Conservation (phyloP, 495 filamentous ascomycete genomes). For the Tuber indicum region DNA sequence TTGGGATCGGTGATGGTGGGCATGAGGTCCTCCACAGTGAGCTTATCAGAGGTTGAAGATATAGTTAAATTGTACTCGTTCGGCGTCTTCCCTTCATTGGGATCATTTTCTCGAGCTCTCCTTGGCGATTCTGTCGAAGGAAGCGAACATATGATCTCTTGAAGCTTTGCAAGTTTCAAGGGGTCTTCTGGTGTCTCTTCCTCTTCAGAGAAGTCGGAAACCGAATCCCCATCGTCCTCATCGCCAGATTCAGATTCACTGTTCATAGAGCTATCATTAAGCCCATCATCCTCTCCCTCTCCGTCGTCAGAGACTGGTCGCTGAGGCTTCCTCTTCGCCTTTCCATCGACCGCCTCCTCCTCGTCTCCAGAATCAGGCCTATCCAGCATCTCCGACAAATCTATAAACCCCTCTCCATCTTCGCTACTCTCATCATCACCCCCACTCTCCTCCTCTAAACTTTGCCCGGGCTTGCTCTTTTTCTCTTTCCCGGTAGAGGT, state of each 20-base stretch:
- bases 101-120: constrained; percentile 41
- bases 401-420: constrained; percentile 38
- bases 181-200: constrained; percentile 59
- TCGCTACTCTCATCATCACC: constrained; percentile 50
- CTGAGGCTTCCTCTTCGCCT: constrained; percentile 20
- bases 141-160: constrained; percentile 65
- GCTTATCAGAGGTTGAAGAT: constrained; percentile 53
- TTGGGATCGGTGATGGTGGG: constrained; percentile 65
- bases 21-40: constrained; percentile 74
- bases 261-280: constrained; percentile 40
- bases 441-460: constrained; percentile 47
- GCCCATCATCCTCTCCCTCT: constrained; percentile 50
- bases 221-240: constrained; percentile 49
- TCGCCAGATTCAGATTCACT: constrained; percentile 47
- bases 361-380: constrained; percentile 16
- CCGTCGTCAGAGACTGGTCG: constrained; percentile 51
- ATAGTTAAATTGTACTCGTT: constrained; percentile 40
- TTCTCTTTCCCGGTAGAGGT: constrained; percentile 49
- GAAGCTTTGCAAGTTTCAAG: constrained; percentile 57
- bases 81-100: constrained; percentile 38
- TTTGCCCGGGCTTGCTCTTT: constrained; percentile 32
- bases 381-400: constrained; percentile 39
- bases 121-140: constrained; percentile 24
- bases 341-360: background rate
- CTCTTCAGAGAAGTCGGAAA: constrained; percentile 50